Conservation (phyloP, 2,329 filamentous ascomycete species). For the Aureobasidium sp. region DNA sequence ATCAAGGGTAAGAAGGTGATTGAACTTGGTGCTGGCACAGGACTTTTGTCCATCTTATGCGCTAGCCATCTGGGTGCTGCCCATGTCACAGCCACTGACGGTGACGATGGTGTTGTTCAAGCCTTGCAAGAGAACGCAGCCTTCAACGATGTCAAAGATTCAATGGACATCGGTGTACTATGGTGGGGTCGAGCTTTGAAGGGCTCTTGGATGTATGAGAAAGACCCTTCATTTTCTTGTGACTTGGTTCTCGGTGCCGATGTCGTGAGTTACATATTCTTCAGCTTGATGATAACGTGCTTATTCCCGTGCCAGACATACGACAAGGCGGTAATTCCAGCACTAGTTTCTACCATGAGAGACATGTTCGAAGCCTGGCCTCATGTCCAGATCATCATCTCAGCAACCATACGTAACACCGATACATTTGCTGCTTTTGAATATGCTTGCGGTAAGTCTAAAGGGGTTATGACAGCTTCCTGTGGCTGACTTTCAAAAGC, state of each 20-base stretch:
- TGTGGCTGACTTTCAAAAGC: constrained; percentile 17
- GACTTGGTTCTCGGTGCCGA: constrained; percentile 70
- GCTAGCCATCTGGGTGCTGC: constrained; percentile 56
- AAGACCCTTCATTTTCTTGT: constrained; percentile 36
- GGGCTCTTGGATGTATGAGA: constrained; percentile 51
- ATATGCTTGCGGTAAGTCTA: constrained; percentile 45
- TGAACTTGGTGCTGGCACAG: constrained; percentile 70
- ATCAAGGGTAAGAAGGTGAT: constrained; percentile 54
- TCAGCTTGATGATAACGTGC: background rate
- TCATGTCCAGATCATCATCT: constrained; percentile 54
- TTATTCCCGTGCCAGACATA: constrained; percentile 49
- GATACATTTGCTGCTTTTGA: constrained; percentile 61
- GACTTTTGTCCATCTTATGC: constrained; percentile 66
- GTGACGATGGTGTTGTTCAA: constrained; percentile 64
- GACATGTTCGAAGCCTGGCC: constrained; percentile 55
- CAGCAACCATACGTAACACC: constrained; percentile 63
- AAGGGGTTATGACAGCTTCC: background rate
- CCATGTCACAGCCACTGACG: constrained; percentile 64
- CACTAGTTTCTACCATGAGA: constrained; percentile 57
- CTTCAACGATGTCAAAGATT: constrained; percentile 56
- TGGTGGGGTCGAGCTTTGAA: constrained; percentile 58
- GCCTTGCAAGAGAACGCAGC: constrained; percentile 60
- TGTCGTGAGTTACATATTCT: constrained; percentile 41
- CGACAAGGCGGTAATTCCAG: constrained; percentile 56
- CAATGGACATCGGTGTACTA: constrained; percentile 44